Evolutionary conservation across 257 asterid genomes (phyloP), one percentile per base, ranked within the genome.

Genomic region (Salvia miltiorrhiza): DNA sequence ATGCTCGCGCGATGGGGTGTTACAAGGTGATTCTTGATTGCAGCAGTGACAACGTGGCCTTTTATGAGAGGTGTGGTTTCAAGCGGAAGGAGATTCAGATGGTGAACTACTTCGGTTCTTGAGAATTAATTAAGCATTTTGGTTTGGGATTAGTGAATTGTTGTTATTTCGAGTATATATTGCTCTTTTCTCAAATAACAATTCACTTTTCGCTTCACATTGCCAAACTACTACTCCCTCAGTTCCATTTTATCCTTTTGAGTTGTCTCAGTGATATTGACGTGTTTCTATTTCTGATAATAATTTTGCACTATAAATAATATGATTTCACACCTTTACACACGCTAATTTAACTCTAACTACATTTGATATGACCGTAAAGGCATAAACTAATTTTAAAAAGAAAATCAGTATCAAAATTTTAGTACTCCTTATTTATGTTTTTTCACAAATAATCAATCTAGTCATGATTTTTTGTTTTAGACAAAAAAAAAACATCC

Each of bases 11-110:
- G 0, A 69, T 79, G 83, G 97, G 95, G 9, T 93, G 96, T 71
- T 90, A 90, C 73, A 93, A 90, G 83, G 96, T 86, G 72, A 87
- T 90, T 41, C 97, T 93, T 70, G 96, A 90, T 78, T 93, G 97
- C 77, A 82, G 81, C 17, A 48, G 57, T 60, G 90, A 84, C 40
- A 93, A 90, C 61, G 76, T 28, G 44, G 56, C 79, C 0, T 93
- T 93, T 65, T 93, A 90, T 72, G 96, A 90, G 81, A 85, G 86
- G 67, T 93, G 97, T 84, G 97, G 99, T 0, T 88, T 88, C 71
- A 80, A 79, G 83, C 81, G 80, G 2, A 88, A 87, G 76, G 92
- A 78, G 16, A 57, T 84, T 77, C 90, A 90, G 82, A 93, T 90
- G 98, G 96, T 67, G 19, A 84, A 82, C 76, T 93, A 88, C 70